Evolutionary conservation across 2,329 filamentous ascomycete species (phyloP).

Genomic region (Ophiocordyceps camponoti-rufipedis): DNA sequence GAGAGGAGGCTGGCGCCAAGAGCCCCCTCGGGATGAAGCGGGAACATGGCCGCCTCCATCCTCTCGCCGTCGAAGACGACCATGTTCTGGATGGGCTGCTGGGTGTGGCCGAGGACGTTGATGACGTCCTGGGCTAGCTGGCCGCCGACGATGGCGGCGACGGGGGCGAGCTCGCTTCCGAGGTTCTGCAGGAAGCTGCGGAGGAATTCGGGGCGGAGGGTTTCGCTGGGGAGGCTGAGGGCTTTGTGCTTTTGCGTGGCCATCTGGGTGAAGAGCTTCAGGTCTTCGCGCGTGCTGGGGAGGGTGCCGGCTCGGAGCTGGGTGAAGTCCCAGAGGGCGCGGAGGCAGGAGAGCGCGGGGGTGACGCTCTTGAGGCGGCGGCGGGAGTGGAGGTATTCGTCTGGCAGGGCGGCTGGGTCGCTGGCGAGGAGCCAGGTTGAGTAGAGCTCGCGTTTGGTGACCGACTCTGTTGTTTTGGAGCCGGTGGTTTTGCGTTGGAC

Average conservation of each 20-base stretch:
- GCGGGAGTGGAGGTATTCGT: slow-evolving; percentile 47
- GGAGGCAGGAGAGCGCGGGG: slow-evolving; percentile 67
- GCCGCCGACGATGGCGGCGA: slow-evolving; percentile 76
- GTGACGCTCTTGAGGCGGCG: slow-evolving; percentile 61
- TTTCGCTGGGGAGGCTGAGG: slow-evolving; percentile 49
- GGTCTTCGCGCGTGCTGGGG: slow-evolving; percentile 43
- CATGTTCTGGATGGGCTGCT: slow-evolving; percentile 93
- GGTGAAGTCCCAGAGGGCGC: slow-evolving; percentile 73
- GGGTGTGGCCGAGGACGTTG: slow-evolving; percentile 76
- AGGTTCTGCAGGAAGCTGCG: slow-evolving; percentile 77
- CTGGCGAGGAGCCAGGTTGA: slow-evolving; percentile 73
- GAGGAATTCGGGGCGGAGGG: slow-evolving; percentile 52
- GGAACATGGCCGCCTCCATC: slow-evolving; percentile 62
- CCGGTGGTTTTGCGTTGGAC: slow-evolving; percentile 54
- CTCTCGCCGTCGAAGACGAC: slow-evolving; percentile 77
- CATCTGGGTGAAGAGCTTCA: slow-evolving; percentile 58
- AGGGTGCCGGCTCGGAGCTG: slow-evolving; percentile 29
- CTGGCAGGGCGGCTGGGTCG: slow-evolving; percentile 52
- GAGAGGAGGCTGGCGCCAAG: slow-evolving; percentile 31
- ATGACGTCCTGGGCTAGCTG: slow-evolving; percentile 92
- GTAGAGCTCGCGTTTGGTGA: slow-evolving; percentile 84
- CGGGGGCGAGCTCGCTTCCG: slow-evolving; percentile 66
- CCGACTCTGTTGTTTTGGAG: slow-evolving; percentile 56
- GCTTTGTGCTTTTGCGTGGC: slow-evolving; percentile 64
- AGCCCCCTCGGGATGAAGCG: slow-evolving; percentile 52